Evolutionary conservation across 495 filamentous ascomycete genomes (phyloP).

Genomic region (Xylaria nigripes): DNA sequence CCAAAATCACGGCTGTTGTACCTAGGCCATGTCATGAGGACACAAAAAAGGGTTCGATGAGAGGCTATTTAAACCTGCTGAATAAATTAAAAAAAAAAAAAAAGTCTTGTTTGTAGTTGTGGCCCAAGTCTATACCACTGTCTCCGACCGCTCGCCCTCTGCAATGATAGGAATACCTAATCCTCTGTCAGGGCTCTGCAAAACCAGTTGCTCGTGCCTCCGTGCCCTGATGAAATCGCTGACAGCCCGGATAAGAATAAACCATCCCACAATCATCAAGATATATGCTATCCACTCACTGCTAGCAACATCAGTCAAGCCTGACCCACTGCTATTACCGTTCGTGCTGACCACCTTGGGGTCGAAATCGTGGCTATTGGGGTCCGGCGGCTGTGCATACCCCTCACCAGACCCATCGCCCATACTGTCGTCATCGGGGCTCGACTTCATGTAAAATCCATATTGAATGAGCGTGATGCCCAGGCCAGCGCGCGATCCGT

Average conservation of each 20-base stretch:
- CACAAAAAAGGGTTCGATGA: neutral
- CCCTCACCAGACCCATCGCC: conserved; percentile 44
- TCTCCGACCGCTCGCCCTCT: conserved; percentile 74
- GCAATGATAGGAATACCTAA: conserved; percentile 82
- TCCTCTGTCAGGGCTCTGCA: conserved; percentile 90
- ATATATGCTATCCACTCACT: conserved; percentile 88
- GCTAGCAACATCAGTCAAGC: conserved; percentile 47
- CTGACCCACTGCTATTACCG: conserved; percentile 29
- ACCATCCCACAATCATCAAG: conserved; percentile 97
- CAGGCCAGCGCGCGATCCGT: conserved; percentile 87
- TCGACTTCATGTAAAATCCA: conserved; percentile 81
- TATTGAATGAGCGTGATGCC: conserved; percentile 95
- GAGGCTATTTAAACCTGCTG: neutral
- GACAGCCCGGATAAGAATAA: conserved; percentile 83
- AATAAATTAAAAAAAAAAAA: neutral
- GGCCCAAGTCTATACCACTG: conserved; percentile 60
- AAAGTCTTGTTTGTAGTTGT: neutral
- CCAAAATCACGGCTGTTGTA: neutral
- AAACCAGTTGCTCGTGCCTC: conserved; percentile 82
- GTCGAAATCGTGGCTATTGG: conserved; percentile 85
- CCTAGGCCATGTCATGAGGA: neutral
- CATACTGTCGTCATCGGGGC: conserved; percentile 37
- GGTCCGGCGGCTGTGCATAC: conserved; percentile 63
- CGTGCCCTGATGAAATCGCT: conserved; percentile 81
- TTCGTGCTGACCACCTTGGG: conserved; percentile 50